phyloP scores from a whole-genome alignment of 345 rosid genomes.

The Linum trigynum region DNA sequence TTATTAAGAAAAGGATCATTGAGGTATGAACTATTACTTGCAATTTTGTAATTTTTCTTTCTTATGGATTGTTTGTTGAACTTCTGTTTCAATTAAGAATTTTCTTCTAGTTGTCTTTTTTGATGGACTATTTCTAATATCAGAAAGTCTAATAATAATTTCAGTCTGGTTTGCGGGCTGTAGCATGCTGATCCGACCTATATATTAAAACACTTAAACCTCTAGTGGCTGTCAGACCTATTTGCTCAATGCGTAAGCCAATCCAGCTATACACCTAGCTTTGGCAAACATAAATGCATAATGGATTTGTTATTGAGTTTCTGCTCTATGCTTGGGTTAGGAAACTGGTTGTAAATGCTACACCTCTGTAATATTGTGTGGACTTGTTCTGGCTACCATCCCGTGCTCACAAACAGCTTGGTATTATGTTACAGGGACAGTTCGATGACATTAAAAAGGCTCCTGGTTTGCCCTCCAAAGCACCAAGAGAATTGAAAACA shows the following conservation, averaged over 20 bases:
- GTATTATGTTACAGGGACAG: slow-evolving; percentile 39
- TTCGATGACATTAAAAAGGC: slow-evolving; percentile 62
- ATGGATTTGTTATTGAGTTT: too few species aligned
- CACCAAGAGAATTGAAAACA: slow-evolving; percentile 61
- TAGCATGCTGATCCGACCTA: too few species aligned
- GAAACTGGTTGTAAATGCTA: too few species aligned
- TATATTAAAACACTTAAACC: too few species aligned
- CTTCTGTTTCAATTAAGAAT: background rate
- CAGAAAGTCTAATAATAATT: too few species aligned
- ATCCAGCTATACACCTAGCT: too few species aligned
- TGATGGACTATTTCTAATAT: background rate
- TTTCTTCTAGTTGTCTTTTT: background rate
- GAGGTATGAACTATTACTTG: slow-evolving; percentile 37
- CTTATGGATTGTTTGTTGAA: background rate
- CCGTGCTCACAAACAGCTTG: background rate
- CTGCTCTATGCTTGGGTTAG: too few species aligned
- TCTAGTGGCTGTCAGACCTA: too few species aligned
- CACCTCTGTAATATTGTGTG: background rate
- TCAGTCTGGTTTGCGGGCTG: too few species aligned
- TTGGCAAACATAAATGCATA: too few species aligned
- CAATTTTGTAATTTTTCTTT: too few species aligned
- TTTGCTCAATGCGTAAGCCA: too few species aligned
- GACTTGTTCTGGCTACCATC: background rate
- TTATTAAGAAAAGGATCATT: slow-evolving; percentile 61
- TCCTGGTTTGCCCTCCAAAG: slow-evolving; percentile 42